Evolutionary conservation across 2,329 filamentous ascomycete species (phyloP), one percentile per base, ranked within the genome.

Genomic region (Nemania sp.): DNA sequence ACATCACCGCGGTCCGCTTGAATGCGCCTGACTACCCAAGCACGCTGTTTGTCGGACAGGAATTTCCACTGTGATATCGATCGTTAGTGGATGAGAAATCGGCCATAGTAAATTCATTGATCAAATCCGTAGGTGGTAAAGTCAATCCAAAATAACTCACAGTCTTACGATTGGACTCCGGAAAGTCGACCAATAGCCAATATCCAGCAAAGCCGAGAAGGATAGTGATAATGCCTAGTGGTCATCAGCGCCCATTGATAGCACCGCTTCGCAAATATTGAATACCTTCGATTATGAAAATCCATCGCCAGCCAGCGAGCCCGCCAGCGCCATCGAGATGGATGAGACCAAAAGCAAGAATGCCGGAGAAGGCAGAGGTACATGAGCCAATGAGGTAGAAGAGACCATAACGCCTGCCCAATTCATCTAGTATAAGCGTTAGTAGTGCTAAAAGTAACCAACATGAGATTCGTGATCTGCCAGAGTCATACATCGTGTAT

Each of bases 351-450:
- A 83, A 90, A 11, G 88, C 85, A 1, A 91, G 75, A 41, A 91
- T 85, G 50, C 87, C 86, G 0, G 84, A 76, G 61, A 86, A 86
- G 1, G 83, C 87, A 0, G 83, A 80, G 0, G 86, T 84, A 5
- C 87, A 75, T 57, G 80, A 86, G 31, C 86, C 86, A 5, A 89
- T 75, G 14, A 90, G 77, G 66, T 89, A 90, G 64, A 90, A 90
- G 20, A 80, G 68, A 0, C 84, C 83, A 65, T 88, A 89, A 44
- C 87, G 77, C 68, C 86, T 86, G 45, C 86, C 86, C 15, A 90
- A 77, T 70, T 90, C 86, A 61, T 82, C 86, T 77, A 28, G 3
- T 12, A 31, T 23, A 23, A 42, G 7, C 2, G 26, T 60, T 40
- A 58, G 51, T n/a, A 19, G 15, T 44, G 20, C 33, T 39, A 6